Conservation (phyloP, 1,284 basidiomycete genomes). For the Exsudoporus floridanus region DNA sequence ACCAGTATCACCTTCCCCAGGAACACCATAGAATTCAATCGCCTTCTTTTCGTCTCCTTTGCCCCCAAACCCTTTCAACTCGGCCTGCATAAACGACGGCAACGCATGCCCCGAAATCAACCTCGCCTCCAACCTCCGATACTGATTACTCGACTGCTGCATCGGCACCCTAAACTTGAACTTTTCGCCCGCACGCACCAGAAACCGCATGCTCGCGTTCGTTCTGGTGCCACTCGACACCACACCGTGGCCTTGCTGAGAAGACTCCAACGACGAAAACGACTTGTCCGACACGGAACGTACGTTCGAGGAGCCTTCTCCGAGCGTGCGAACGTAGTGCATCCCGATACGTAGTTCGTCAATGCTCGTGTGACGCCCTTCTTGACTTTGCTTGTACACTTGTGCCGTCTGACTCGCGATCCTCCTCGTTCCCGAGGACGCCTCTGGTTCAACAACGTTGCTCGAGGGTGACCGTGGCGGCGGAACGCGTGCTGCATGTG, state of each 20-base stretch:
- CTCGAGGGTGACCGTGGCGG: slow-evolving; percentile 46
- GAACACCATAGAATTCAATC: slow-evolving; percentile 59
- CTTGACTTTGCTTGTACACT: slow-evolving; percentile 42
- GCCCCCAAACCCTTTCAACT: slow-evolving; percentile 43
- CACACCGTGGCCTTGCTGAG: slow-evolving; percentile 39
- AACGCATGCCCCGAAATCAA: slow-evolving; percentile 53
- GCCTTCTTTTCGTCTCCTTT: slow-evolving; percentile 41
- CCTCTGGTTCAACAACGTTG: slow-evolving; percentile 29
- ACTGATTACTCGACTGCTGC: slow-evolving; percentile 15
- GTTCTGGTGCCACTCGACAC: slow-evolving; percentile 33
- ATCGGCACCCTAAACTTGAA: slow-evolving; percentile 61
- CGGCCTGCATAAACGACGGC: slow-evolving; percentile 57
- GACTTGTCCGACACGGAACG: slow-evolving; percentile 46
- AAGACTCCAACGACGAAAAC: slow-evolving; percentile 61
- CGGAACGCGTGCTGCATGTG: slow-evolving; percentile 65
- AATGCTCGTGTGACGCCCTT: slow-evolving; percentile 39
- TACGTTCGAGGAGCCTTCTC: slow-evolving; percentile 49
- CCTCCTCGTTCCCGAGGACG: slow-evolving; percentile 38
- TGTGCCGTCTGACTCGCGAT: slow-evolving; percentile 67
- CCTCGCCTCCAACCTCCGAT: slow-evolving; percentile 46
- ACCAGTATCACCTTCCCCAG: slow-evolving; percentile 52
- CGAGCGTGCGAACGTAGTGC: slow-evolving; percentile 67
- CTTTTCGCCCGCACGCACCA: slow-evolving; percentile 57
- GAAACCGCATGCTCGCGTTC: slow-evolving; percentile 35
- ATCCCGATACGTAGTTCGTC: slow-evolving; percentile 67